Conservation (phyloP, 208 protist species). For the Trypanosomatidae sp. region DNA sequence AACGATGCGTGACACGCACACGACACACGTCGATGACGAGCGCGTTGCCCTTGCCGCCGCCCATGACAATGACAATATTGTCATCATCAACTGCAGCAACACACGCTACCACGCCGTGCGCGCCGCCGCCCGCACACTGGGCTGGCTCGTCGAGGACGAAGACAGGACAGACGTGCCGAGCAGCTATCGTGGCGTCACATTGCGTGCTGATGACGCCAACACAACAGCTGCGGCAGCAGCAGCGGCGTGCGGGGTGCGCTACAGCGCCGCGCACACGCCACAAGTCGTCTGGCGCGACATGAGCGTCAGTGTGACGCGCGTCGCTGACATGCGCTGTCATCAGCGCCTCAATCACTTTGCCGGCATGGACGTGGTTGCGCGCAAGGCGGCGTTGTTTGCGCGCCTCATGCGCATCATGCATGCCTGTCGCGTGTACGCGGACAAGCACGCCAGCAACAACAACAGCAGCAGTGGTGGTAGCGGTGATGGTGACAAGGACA, state of each 20-base stretch:
- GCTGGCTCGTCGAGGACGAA: slow-evolving; percentile 50
- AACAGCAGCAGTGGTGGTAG: too few species aligned
- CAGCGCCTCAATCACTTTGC: slow-evolving; percentile 92
- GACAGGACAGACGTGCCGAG: slow-evolving; percentile 20
- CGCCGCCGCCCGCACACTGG: slow-evolving; percentile 25
- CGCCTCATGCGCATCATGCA: slow-evolving; percentile 53
- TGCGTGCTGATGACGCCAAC: slow-evolving; percentile 2
- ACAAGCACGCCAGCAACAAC: too few species aligned
- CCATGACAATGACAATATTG: too few species aligned
- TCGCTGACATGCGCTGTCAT: slow-evolving; percentile 35
- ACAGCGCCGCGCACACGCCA: slow-evolving; percentile 13
- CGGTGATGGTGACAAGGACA: neutral
- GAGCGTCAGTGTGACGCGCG: slow-evolving; percentile 39
- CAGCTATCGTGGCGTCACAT: slow-evolving; percentile 15
- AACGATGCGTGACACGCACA: too few species aligned
- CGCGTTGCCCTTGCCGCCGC: too few species aligned
- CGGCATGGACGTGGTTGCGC: slow-evolving; percentile 76
- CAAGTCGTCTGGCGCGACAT: slow-evolving; percentile 87
- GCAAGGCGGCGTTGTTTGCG: slow-evolving; percentile 81
- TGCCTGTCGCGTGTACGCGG: neutral
- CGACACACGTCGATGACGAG: too few species aligned
- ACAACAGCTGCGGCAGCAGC: neutral
- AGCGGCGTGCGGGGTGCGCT: neutral
- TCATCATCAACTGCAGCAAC: slow-evolving; percentile 38
- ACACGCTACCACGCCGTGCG: slow-evolving; percentile 81